Evolutionary conservation across 2,329 filamentous ascomycete species (phyloP).

Genomic region (Leptosphaerulina australis): DNA sequence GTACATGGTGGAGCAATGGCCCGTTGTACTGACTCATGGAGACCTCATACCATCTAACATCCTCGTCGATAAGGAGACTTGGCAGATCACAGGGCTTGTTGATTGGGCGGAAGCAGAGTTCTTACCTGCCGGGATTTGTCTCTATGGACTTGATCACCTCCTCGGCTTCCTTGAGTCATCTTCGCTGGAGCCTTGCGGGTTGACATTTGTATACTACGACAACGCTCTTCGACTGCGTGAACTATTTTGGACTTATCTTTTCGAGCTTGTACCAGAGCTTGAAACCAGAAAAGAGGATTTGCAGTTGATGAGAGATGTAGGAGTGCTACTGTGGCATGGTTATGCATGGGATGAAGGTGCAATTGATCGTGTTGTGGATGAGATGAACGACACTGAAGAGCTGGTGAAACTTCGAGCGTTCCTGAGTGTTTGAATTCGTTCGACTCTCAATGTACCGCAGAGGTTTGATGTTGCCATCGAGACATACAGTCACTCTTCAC

Average conservation of each 20-base stretch:
- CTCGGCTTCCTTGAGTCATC: slow-evolving; percentile 55
- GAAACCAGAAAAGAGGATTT: slow-evolving; percentile 46
- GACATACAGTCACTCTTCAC: neutral
- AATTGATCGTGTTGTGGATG: slow-evolving; percentile 63
- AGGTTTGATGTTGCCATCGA: neutral
- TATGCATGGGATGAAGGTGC: slow-evolving; percentile 67
- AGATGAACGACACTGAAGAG: slow-evolving; percentile 59
- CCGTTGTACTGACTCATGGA: slow-evolving; percentile 65
- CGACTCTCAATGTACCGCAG: neutral
- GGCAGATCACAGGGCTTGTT: slow-evolving; percentile 60
- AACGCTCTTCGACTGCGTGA: slow-evolving; percentile 53
- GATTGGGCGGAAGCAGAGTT: slow-evolving; percentile 70
- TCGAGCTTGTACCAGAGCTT: slow-evolving; percentile 47
- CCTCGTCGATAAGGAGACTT: slow-evolving; percentile 55
- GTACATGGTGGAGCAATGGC: slow-evolving; percentile 58
- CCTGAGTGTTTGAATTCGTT: slow-evolving; percentile 19
- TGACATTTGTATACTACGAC: slow-evolving; percentile 51
- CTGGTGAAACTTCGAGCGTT: slow-evolving; percentile 59
- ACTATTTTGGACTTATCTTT: slow-evolving; percentile 59
- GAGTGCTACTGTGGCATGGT: slow-evolving; percentile 67
- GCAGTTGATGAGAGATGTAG: slow-evolving; percentile 57
- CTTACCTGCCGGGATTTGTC: slow-evolving; percentile 63
- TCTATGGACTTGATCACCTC: slow-evolving; percentile 67
- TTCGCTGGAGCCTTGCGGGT: neutral
- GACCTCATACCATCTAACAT: slow-evolving; percentile 66